A percentile compares a stretch with the other conserved stretches of the same genome.
Evolutionary conservation across 129 eudicot species (phyloP).

Genomic region (Tagetes patula): DNA sequence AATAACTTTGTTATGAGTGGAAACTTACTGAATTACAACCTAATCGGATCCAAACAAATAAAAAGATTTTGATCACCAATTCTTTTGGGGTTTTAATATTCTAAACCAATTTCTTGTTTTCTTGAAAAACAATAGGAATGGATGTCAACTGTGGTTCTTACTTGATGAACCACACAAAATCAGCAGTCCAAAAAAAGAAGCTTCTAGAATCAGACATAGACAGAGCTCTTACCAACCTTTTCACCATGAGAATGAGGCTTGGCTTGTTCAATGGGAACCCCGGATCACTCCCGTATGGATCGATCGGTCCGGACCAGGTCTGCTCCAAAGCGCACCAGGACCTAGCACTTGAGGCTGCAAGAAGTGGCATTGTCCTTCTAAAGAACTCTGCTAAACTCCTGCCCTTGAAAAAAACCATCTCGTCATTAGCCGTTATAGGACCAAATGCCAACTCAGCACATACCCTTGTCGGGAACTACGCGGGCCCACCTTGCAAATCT

Average conservation of each 20-base stretch:
- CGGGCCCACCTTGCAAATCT: conserved; percentile 82
- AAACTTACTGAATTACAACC: too few species aligned
- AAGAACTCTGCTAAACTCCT: conserved; percentile 77
- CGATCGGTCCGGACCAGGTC: conserved; percentile 58
- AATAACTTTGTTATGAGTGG: too few species aligned
- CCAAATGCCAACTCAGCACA: conserved; percentile 71
- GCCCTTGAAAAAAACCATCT: conserved; percentile 61
- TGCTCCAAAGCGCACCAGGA: conserved; percentile 67
- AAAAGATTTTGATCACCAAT: too few species aligned
- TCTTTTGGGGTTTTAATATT: too few species aligned
- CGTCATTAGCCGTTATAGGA: conserved; percentile 80
- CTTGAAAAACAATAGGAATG: conserved; percentile 54
- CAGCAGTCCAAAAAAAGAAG: conserved; percentile 72
- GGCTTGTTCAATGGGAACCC: conserved; percentile 86
- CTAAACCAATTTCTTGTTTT: not conserved
- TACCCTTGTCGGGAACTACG: conserved; percentile 81
- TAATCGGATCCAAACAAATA: too few species aligned
- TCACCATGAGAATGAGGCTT: conserved; percentile 76
- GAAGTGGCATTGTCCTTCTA: conserved; percentile 77
- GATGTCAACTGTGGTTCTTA: conserved; percentile 85
- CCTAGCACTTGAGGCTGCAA: conserved; percentile 89
- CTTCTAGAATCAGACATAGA: conserved; percentile 56
- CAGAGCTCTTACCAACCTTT: conserved; percentile 85
- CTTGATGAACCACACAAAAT: conserved; percentile 69
- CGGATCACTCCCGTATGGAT: conserved; percentile 43